phyloP scores from a whole-genome alignment of 2,329 filamentous ascomycete genomes.

The Pseudopyrenochaeta lycopersici region DNA sequence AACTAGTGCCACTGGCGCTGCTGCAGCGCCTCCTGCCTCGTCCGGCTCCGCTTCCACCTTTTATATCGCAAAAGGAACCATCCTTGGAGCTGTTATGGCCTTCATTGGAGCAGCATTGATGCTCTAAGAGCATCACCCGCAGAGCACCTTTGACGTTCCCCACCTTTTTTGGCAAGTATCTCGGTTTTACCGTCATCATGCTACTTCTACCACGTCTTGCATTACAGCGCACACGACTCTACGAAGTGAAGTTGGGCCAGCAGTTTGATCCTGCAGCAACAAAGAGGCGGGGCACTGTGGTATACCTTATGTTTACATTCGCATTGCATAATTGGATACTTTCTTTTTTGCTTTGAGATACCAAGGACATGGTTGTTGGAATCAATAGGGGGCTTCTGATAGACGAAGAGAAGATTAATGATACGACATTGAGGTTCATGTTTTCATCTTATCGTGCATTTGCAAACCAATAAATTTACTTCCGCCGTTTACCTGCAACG shows the following conservation, averaged over 20 bases:
- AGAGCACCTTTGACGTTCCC: neutral
- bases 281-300: neutral
- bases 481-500: too few relatives aligned
- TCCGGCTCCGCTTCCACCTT: slow-evolving; percentile 9
- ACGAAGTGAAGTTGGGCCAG: neutral
- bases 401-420: neutral
- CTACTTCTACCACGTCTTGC: neutral
- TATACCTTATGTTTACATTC: neutral
- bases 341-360: neutral
- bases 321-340: slow-evolving; percentile 1
- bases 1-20: slow-evolving; percentile 5
- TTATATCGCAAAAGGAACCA: slow-evolving; percentile 4
- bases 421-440: neutral
- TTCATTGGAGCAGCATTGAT: slow-evolving; percentile 21
- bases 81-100: slow-evolving; percentile 10
- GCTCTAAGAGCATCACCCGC: slow-evolving; percentile 6
- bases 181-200: neutral
- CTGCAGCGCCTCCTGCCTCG: slow-evolving; percentile 22
- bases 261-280: neutral
- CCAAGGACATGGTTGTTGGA: neutral
- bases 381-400: neutral
- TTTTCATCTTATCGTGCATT: too few relatives aligned
- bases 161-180: neutral
- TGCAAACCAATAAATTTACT: too few relatives aligned
- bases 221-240: slow-evolving; percentile 3